A percentile compares a stretch with the other conserved stretches of the same genome.
Conservation (phyloP, 768 basidiomycete species). For the Mycena vitilis region DNA sequence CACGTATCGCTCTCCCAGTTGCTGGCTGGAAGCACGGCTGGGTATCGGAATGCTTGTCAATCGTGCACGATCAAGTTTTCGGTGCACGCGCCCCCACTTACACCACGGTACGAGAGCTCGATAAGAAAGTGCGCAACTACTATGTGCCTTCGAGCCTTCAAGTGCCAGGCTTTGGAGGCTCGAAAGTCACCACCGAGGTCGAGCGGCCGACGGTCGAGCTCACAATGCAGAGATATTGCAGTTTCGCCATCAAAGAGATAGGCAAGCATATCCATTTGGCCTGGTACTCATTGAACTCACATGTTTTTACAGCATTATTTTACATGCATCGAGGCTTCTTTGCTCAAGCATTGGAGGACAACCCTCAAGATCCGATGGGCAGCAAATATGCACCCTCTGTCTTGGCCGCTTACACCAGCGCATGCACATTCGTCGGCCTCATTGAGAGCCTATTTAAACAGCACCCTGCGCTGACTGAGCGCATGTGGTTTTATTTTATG, state of each 20-base stretch:
- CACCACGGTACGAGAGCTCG: slow-evolving; percentile 70
- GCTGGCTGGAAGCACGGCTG: slow-evolving; percentile 79
- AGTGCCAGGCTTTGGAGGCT: slow-evolving; percentile 71
- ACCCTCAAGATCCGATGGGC: slow-evolving; percentile 71
- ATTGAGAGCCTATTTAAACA: slow-evolving; percentile 74
- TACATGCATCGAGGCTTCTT: slow-evolving; percentile 85
- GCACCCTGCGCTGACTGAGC: slow-evolving; percentile 72
- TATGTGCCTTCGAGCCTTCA: slow-evolving; percentile 74
- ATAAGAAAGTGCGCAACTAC: slow-evolving; percentile 72
- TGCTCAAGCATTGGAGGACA: slow-evolving; percentile 74
- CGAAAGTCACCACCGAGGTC: slow-evolving; percentile 53
- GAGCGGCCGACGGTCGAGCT: slow-evolving; percentile 65
- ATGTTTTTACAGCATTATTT: slow-evolving; percentile 61
- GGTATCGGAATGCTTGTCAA: slow-evolving; percentile 67
- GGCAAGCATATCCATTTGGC: slow-evolving; percentile 50
- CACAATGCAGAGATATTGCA: slow-evolving; percentile 75
- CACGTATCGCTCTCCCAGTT: slow-evolving; percentile 49
- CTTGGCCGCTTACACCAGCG: slow-evolving; percentile 75
- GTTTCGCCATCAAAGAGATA: slow-evolving; percentile 77
- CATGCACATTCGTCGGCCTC: slow-evolving; percentile 74
- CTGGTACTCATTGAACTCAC: slow-evolving; percentile 10
- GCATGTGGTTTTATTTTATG: slow-evolving; percentile 80
- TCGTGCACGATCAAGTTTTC: slow-evolving; percentile 77
- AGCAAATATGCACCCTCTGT: slow-evolving; percentile 78
- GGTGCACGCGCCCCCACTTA: slow-evolving; percentile 72